Base-by-base conservation (phyloP, 1,284 basidiomycete species). In the Ceratobasidium theobromae region DNA sequence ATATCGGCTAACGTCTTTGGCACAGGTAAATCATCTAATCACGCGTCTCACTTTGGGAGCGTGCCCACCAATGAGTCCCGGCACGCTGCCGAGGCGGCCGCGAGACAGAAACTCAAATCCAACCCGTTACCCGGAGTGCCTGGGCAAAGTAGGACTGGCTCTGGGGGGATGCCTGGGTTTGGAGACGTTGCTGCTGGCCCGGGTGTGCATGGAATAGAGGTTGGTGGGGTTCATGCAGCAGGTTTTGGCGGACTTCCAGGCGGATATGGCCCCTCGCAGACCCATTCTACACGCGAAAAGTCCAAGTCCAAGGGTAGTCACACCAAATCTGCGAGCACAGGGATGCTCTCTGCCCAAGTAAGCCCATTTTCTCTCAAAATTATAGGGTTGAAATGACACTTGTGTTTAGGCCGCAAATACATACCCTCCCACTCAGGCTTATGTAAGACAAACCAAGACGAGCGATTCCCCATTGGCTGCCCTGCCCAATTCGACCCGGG, bases 111-210 rank as follows among this genome's bases (percentile, higher is more conserved):
- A 38, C 35, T 62, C n/a, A 9, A 27, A 23, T 25, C 28, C 18
- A 62, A 62, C 28, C 58, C 58, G 25, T 38, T 62, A 23, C 58
- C 58, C 14, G 58, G 58, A 8, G 28, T 62, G 48, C 58, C 58
- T 18, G 55, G 55, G n/a, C 18, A 18, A 12, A n/a, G n/a, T n/a
- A n/a, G n/a, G n/a, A n/a, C n/a, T n/a, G n/a, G n/a, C n/a, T n/a
- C n/a, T n/a, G n/a, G n/a, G n/a, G n/a, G n/a, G n/a, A n/a, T n/a
- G n/a, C n/a, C n/a, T n/a, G n/a, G n/a, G n/a, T n/a, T n/a, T n/a
- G n/a, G n/a, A n/a, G n/a, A n/a, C n/a, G n/a, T n/a, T n/a, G n/a
- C n/a, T n/a, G n/a, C n/a, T n/a, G n/a, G n/a, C n/a, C n/a, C n/a
- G n/a, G n/a, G n/a, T n/a, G n/a, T n/a, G n/a, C n/a, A n/a, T n/a